Evolutionary conservation across 139 green algal genomes (phyloP).

Genomic region (Deuterostichococcus epilithicus): DNA sequence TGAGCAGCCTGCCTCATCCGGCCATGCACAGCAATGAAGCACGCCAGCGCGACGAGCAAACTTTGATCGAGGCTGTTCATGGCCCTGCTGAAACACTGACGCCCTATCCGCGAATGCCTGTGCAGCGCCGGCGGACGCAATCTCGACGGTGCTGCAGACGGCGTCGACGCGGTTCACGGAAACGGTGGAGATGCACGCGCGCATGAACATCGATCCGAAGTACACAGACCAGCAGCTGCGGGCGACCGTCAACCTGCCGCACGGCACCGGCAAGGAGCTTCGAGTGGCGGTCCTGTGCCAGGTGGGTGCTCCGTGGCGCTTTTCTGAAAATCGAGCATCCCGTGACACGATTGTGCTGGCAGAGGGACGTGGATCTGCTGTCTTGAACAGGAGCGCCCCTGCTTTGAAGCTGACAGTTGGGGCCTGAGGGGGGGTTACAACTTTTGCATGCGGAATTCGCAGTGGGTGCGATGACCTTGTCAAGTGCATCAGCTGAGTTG

Average conservation of each 20-base stretch:
- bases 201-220: slow-evolving; percentile 84
- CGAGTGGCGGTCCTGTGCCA: slow-evolving; percentile 91
- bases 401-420: too few relatives aligned
- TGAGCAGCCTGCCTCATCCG: slow-evolving; percentile 6
- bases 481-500: too few relatives aligned
- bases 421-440: too few relatives aligned
- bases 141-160: slow-evolving; percentile 58
- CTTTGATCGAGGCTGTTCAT: too few relatives aligned
- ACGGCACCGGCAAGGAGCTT: slow-evolving; percentile 92
- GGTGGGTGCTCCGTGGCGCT: slow-evolving; percentile 32
- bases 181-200: slow-evolving; percentile 90
- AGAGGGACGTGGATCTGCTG: slow-evolving; percentile 20
- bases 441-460: too few relatives aligned
- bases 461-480: too few relatives aligned
- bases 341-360: neutral
- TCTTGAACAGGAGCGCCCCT: too few relatives aligned
- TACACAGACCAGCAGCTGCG: slow-evolving; percentile 99
- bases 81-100: too few relatives aligned
- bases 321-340: slow-evolving; percentile 11
- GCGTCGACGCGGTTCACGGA: slow-evolving; percentile 95
- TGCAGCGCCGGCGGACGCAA: slow-evolving; percentile 61
- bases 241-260: slow-evolving; percentile 90
- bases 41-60: too few relatives aligned
- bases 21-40: slow-evolving; percentile 7
- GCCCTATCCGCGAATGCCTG: too few relatives aligned